Base-by-base conservation (phyloP, 2,329 filamentous ascomycete genomes). In the Trichoderma guizhouense region DNA sequence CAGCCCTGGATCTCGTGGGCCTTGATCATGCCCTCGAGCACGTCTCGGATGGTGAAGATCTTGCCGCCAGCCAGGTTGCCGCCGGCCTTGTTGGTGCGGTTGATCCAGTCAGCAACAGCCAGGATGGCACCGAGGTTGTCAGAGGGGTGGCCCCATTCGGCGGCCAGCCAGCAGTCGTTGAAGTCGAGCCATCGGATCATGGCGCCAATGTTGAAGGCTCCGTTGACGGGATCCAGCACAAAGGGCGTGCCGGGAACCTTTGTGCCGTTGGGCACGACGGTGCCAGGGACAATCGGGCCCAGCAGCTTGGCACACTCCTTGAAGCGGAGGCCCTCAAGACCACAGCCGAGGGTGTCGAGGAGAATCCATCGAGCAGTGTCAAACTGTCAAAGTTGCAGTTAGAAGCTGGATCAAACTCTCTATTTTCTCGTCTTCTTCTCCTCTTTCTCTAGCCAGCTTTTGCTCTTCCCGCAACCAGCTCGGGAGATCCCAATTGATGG, bases 151-250 rank as follows among this genome's bases (percentile, higher is more conserved):
- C 96, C 96, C 96, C 96, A 99, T 86, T 99, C 96, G 71, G 96
- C 96, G 58, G 95, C 96, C 75, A 98, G 88, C 96, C 95, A 99
- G 90, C 96, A 98, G 89, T 99, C 96, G 83, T 99, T 99, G 89
- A 98, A 99, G 86, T 99, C 96, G 79, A 99, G 90, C 96, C 96
- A 99, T 81, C 96, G 90, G 85, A 99, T 97, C 92, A 97, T 97
- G 79, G 96, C 93, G 78, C 96, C 96, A 78, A 99, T 98, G 88
- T 98, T 98, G 90, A 99, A 98, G 75, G 96, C 96, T 74, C 92
- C 96, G 79, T 95, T 95, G 81, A 98, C 91, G 51, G 96, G 96
- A 82, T 98, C 96, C 77, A 99, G 91, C 84, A 97, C 92, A 86
- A 95, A 98, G 76, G 92, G 90, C 36, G 96, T 98, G 75, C 96